A percentile compares a stretch with the other conserved stretches of the same genome.
Evolutionary conservation across 1,139 yeast species (phyloP).

Genomic region (Geotrichum aggregatum): DNA sequence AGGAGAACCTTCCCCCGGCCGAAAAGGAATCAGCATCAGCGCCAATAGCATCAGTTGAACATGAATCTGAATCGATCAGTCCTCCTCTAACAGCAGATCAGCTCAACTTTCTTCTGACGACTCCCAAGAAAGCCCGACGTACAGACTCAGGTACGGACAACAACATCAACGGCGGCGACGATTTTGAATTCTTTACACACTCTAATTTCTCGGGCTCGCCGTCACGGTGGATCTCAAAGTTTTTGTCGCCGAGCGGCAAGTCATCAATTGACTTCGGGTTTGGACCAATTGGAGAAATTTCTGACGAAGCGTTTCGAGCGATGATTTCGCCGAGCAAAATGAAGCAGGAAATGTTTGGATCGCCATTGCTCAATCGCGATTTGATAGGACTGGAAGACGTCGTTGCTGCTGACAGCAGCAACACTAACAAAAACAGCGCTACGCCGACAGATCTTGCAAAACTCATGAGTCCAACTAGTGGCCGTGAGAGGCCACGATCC

Average conservation of each 20-base stretch:
- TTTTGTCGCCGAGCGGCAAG: constrained; percentile 12
- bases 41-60: not conserved
- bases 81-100: constrained; percentile 5
- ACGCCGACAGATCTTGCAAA: constrained; percentile 9
- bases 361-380: not conserved
- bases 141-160: not conserved
- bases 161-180: too few species aligned
- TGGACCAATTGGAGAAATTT: constrained; percentile 1
- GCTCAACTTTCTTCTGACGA: constrained; percentile 1
- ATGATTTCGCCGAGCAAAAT: constrained; percentile 8
- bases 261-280: not conserved
- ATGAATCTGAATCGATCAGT: constrained; percentile 6
- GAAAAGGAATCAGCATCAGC: constrained; percentile 5
- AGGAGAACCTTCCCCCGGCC: constrained; percentile 12
- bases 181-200: constrained; percentile 14
- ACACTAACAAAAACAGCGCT: not conserved
- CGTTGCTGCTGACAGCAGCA: not conserved
- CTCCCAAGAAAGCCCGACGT: constrained; percentile 8
- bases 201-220: constrained; percentile 19
- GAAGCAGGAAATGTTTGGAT: constrained; percentile 6
- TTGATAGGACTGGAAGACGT: not conserved
- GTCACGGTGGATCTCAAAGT: constrained; percentile 15
- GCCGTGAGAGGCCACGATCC: not conserved
- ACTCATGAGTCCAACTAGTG: constrained; percentile 1
- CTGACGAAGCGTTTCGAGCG: constrained; percentile 10